phyloP scores from a whole-genome alignment of 331 rosid genomes.

The Malus hybrid region DNA sequence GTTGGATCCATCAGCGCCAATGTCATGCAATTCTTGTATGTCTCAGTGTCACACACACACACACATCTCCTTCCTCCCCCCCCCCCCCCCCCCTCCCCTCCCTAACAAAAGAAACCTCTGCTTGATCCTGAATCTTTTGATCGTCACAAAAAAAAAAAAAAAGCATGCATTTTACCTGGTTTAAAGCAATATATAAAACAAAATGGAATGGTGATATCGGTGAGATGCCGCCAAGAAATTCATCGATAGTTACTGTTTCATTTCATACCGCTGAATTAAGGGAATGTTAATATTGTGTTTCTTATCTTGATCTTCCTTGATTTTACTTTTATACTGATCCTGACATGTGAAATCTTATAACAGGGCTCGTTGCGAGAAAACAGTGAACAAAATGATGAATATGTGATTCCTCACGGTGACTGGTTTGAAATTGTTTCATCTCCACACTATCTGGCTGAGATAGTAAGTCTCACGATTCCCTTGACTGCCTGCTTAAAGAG shows the following conservation, averaged over 20 bases:
- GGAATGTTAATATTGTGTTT: neutral
- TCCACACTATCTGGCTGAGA: conserved; percentile 87
- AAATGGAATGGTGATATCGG: no score
- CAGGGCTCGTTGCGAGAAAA: conserved; percentile 68
- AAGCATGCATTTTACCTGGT: neutral
- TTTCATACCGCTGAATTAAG: neutral
- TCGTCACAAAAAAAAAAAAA: no score
- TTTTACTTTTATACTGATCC: neutral
- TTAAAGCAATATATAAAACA: no score
- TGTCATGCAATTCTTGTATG: conserved; percentile 88
- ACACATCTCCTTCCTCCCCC: neutral
- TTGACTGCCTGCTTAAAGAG: neutral
- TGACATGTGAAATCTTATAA: conserved; percentile 9
- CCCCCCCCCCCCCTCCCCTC: neutral
- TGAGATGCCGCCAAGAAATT: neutral
- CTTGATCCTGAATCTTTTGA: no score
- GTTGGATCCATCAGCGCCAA: conserved; percentile 72
- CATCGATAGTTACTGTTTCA: neutral
- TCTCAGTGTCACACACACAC: neutral
- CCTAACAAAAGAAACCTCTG: no score
- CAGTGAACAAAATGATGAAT: conserved; percentile 41
- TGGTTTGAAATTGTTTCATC: conserved; percentile 84
- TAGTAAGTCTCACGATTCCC: conserved; percentile 39
- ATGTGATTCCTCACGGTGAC: conserved; percentile 73
- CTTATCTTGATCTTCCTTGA: neutral